Base-by-base conservation (phyloP, 176 grass and related monocot species). In the Juncus effusus region DNA sequence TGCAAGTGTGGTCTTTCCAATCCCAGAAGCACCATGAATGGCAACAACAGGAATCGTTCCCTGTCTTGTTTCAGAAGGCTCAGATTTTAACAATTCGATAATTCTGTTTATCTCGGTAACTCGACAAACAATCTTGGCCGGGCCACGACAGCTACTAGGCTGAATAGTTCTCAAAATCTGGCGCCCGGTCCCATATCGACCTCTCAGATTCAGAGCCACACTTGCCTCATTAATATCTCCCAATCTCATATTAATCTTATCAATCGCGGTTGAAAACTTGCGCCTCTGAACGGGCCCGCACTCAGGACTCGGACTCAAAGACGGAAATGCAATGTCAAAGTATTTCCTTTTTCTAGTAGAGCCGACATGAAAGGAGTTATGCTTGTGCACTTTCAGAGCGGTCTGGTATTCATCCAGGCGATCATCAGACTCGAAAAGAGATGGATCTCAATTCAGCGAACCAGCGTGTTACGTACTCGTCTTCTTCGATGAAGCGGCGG, bases 1-100 rank as follows among this genome's bases (percentile, higher is more conserved):
- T 37, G 82, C 82, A 51, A 90, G 67, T 3, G 82, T 56, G 51
- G 87, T 90, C 70, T 90, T 90, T 35, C 82, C 87, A 13, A 85
- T 77, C 3, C 87, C 82, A 8, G 79, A 37, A 0, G 51, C 68
- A 12, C 82, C 87, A 5, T 61, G 59, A 16, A 90, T 65, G 1
- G 82, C 59, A 65, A 90, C 2, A 44, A 85, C 87, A 6, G 73
- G 68, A 13, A 80, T 19, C 3, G 7, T 36, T 36, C 3, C 11
- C 4, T 39, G 19, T 28, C 19, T 2, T 3, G 10, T 42, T 8
- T 7, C 9, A 2, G 11, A 16, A 9, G 5, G 16, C 40, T 74
- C 57, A 1, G 71, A 62, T 55, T 61, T 37, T 16, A 82, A 59
- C 41, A 60, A 47, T 12, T 13, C 16, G 4, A 77, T 42, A 53